Evolutionary conservation across 1,284 basidiomycete species (phyloP).

Genomic region (Schizophyllum commune): DNA sequence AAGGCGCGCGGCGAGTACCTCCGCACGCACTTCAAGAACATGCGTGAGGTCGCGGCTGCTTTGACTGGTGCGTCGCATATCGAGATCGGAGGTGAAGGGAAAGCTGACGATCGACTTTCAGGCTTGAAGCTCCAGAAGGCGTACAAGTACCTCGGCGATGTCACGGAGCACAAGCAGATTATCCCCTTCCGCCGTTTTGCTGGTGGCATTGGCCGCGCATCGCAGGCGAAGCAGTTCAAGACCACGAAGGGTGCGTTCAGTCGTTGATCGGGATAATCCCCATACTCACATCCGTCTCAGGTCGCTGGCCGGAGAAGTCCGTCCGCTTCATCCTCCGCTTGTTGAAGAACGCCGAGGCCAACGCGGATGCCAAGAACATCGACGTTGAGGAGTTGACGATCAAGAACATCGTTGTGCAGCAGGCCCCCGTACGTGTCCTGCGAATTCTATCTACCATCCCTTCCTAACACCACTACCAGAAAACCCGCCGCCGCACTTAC

Average conservation of each 20-base stretch:
- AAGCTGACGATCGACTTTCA: conserved; percentile 21
- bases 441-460: neutral
- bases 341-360: conserved; percentile 98
- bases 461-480: conserved; percentile 37
- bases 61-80: conserved; percentile 59
- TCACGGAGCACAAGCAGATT: conserved; percentile 94
- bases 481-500: conserved; percentile 99
- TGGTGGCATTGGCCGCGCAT: conserved; percentile 95
- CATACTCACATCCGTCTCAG: conserved; percentile 31
- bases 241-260: conserved; percentile 80
- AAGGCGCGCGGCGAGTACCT: conserved; percentile 95
- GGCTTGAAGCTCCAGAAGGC: conserved; percentile 96
- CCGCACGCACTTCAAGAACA: conserved; percentile 99
- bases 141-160: conserved; percentile 90
- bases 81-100: neutral
- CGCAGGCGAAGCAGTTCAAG: conserved; percentile 97
- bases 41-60: conserved; percentile 90
- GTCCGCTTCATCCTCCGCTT: conserved; percentile 93
- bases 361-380: conserved; percentile 97
- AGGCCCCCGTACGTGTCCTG: conserved; percentile 78
- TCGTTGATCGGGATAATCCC: neutral
- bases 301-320: conserved; percentile 99
- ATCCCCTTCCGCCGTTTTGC: conserved; percentile 97
- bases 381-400: conserved; percentile 89
- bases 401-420: conserved; percentile 97